Conservation (phyloP, 2,329 filamentous ascomycete species). For the Aspergillus viridinutans region DNA sequence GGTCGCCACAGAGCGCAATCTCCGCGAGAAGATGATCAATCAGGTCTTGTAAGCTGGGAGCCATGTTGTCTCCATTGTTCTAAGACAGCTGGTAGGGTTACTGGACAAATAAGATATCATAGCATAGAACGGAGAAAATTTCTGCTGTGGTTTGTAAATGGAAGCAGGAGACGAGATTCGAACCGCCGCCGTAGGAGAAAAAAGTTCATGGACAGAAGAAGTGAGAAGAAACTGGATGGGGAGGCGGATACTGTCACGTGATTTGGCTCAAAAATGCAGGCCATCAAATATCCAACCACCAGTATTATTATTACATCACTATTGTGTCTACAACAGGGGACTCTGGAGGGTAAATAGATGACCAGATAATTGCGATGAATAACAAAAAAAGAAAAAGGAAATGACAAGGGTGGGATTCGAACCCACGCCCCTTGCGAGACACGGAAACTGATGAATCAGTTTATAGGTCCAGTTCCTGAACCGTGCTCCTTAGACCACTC, state of each 20-base stretch:
- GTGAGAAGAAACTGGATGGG: slow-evolving; percentile 2
- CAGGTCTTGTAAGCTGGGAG: slow-evolving; percentile 51
- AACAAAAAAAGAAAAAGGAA: too few relatives aligned
- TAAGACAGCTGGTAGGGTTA: not conserved
- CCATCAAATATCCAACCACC: too few relatives aligned
- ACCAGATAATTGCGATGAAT: too few relatives aligned
- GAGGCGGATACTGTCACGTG: not conserved
- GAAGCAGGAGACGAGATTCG: slow-evolving; percentile 26
- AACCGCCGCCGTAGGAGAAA: slow-evolving; percentile 22
- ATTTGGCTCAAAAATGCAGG: not conserved
- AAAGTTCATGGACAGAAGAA: slow-evolving; percentile 2
- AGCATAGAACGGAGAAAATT: slow-evolving; percentile 2
- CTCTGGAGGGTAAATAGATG: not conserved
- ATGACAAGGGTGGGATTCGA: not conserved
- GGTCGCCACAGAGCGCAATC: slow-evolving; percentile 55
- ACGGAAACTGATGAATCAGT: not conserved
- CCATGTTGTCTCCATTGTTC: slow-evolving; percentile 35
- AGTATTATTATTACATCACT: too few relatives aligned
- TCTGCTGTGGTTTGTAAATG: not conserved
- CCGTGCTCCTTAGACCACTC: not conserved
- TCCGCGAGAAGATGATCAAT: slow-evolving; percentile 56
- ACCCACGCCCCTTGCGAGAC: not conserved
- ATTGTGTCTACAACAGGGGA: not conserved
- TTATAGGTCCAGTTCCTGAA: not conserved
- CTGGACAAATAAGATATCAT: not conserved